These are phyloP conservation scores for Elsinoe batatas DNA, from an alignment of 2,329 filamentous ascomycete species.

Conservation along the genomic window DNA sequence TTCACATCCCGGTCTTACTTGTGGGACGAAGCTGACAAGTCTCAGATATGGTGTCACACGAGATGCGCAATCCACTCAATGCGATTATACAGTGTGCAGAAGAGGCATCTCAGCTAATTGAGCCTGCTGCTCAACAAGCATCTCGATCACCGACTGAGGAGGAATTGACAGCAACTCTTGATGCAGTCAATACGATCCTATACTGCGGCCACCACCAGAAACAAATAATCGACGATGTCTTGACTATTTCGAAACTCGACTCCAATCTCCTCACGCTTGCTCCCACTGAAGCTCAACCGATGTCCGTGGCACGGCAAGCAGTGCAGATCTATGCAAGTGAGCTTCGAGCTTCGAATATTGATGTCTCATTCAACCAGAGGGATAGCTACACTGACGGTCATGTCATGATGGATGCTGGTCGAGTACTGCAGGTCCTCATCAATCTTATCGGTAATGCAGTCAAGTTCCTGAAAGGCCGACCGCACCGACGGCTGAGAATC, in stretches of 20 bases:
- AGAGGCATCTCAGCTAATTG: background rate
- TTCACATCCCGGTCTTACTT: no score
- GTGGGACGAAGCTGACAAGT: background rate
- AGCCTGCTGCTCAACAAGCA: background rate
- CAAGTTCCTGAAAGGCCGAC: slow-evolving; percentile 20
- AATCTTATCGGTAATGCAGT: slow-evolving; percentile 23
- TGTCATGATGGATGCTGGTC: slow-evolving; percentile 20
- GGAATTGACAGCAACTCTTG: background rate
- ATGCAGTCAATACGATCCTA: slow-evolving; percentile 14
- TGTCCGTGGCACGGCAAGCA: slow-evolving; percentile 20
- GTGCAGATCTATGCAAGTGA: slow-evolving; percentile 27
- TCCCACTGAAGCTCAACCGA: slow-evolving; percentile 17
- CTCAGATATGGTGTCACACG: slow-evolving; percentile 12
- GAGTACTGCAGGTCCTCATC: slow-evolving; percentile 22
- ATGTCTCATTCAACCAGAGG: slow-evolving; percentile 13
- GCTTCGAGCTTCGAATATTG: slow-evolving; percentile 21
- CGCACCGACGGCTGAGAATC: background rate
- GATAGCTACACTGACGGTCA: slow-evolving; percentile 14
- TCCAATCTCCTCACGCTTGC: slow-evolving; percentile 30
- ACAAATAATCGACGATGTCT: slow-evolving; percentile 38
- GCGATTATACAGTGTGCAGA: slow-evolving; percentile 12
- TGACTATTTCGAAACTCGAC: slow-evolving; percentile 37
- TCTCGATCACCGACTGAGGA: background rate
- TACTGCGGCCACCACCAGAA: slow-evolving; percentile 15
- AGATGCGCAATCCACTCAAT: slow-evolving; percentile 13